These are phyloP conservation scores for Cyphellophora europaea DNA, from an alignment of 2,329 filamentous ascomycete genomes.

Conservation along the genomic window DNA sequence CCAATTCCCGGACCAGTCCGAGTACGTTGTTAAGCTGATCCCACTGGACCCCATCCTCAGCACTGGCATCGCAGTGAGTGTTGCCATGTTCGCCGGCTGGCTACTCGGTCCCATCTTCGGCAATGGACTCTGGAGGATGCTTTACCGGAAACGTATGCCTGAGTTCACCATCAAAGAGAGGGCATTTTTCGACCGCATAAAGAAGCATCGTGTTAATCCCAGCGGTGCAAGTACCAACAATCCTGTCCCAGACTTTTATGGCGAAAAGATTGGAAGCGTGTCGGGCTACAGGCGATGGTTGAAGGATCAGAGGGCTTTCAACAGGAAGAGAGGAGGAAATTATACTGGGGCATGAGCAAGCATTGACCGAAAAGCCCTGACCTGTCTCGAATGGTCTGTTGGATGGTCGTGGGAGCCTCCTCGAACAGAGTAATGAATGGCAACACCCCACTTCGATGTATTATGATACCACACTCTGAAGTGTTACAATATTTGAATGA, in stretches of 20 bases:
- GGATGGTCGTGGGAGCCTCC: no score
- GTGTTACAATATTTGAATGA: no score
- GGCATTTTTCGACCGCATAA: slow-evolving; percentile 85
- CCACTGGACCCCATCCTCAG: slow-evolving; percentile 75
- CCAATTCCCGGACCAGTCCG: slow-evolving; percentile 14
- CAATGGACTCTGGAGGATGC: slow-evolving; percentile 65
- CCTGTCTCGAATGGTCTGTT: no score
- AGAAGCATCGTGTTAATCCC: slow-evolving; percentile 85
- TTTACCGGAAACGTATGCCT: slow-evolving; percentile 51
- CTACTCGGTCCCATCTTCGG: slow-evolving; percentile 75
- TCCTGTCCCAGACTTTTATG: slow-evolving; percentile 95
- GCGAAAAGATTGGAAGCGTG: slow-evolving; percentile 94
- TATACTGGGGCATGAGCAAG: slow-evolving; percentile 5
- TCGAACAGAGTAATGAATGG: no score
- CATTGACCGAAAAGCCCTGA: no score
- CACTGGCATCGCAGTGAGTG: slow-evolving; percentile 69
- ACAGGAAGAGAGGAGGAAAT: slow-evolving; percentile 60
- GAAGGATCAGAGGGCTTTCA: slow-evolving; percentile 95
- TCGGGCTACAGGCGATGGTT: slow-evolving; percentile 88
- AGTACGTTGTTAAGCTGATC: slow-evolving; percentile 16
- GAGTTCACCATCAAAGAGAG: slow-evolving; percentile 63
- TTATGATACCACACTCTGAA: no score
- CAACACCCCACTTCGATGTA: no score
- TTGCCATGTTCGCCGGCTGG: slow-evolving; percentile 77
- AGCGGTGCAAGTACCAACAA: slow-evolving; percentile 81